Percentiles rank a stretch among this genome's conserved stretches.
Conservation (phyloP, 768 basidiomycete genomes). For the Boletus huronensis region DNA sequence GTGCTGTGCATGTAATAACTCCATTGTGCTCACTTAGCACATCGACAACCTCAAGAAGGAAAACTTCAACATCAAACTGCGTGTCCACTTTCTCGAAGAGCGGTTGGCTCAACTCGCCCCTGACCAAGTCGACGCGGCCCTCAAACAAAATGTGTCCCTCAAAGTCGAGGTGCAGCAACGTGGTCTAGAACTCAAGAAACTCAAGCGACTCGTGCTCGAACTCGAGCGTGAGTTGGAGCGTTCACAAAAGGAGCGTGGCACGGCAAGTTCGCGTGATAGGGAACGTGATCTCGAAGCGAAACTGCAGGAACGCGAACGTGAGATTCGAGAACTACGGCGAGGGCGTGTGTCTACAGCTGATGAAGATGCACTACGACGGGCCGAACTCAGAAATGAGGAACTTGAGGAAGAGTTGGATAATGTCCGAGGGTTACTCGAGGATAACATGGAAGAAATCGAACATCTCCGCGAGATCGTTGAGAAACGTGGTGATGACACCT, state of each 20-base stretch:
- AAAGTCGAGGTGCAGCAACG: conserved; percentile 91
- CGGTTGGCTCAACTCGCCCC: conserved; percentile 85
- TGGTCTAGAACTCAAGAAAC: conserved; percentile 86
- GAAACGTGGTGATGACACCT: conserved; percentile 43
- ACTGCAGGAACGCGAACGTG: conserved; percentile 68
- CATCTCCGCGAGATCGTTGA: conserved; percentile 68
- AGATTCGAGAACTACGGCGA: conserved; percentile 63
- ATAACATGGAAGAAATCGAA: conserved; percentile 82
- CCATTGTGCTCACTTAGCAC: conserved; percentile 50
- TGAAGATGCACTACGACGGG: conserved; percentile 51
- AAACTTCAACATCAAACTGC: conserved; percentile 94
- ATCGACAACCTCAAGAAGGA: conserved; percentile 96
- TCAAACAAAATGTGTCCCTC: conserved; percentile 90
- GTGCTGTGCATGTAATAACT: neutral
- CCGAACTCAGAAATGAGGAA: conserved; percentile 60
- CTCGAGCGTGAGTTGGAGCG: conserved; percentile 78
- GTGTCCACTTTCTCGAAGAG: conserved; percentile 94
- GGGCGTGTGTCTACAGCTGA: conserved; percentile 40
- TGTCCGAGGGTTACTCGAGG: conserved; percentile 65
- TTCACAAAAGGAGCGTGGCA: conserved; percentile 50
- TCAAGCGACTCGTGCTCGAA: conserved; percentile 84
- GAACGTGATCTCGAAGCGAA: conserved; percentile 77
- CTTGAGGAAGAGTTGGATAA: conserved; percentile 74
- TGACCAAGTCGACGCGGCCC: conserved; percentile 86
- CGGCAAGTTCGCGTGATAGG: conserved; percentile 40